phyloP scores from a whole-genome alignment of 2,329 filamentous ascomycete species.

The Aspergillus quadrilineatus region DNA sequence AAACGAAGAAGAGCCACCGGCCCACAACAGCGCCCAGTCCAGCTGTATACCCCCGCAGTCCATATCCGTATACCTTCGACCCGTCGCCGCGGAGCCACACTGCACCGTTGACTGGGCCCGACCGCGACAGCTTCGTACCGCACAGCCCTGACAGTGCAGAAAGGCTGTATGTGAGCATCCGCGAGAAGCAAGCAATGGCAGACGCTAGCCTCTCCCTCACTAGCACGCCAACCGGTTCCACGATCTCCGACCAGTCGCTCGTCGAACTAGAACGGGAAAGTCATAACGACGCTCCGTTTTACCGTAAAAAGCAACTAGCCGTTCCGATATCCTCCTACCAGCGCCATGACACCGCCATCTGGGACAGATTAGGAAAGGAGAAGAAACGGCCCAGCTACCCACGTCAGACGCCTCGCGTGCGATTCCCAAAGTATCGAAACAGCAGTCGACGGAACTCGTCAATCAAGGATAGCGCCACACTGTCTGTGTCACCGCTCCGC shows the following conservation, averaged over 20 bases:
- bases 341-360: conserved; percentile 36
- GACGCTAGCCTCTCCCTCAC: conserved; percentile 13
- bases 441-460: background rate
- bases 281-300: background rate
- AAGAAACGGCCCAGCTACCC: conserved; percentile 26
- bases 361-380: conserved; percentile 30
- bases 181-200: background rate
- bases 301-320: conserved; percentile 28
- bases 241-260: conserved; percentile 14
- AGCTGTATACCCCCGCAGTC: conserved; percentile 9
- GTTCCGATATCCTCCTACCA: conserved; percentile 39
- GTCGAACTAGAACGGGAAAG: conserved; percentile 3
- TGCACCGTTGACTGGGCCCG: conserved; percentile 10
- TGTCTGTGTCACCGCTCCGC: conserved; percentile 13
- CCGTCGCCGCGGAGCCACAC: conserved; percentile 6
- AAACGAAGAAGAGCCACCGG: conserved; percentile 12
- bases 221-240: conserved; percentile 14
- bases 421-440: conserved; percentile 20
- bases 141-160: background rate
- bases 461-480: background rate
- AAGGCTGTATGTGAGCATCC: background rate
- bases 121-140: background rate
- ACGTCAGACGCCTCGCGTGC: conserved; percentile 21
- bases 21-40: conserved; percentile 15
- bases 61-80: background rate